Base-by-base conservation (phyloP, 768 basidiomycete genomes). In the Leucocoprinus birnbaumii region DNA sequence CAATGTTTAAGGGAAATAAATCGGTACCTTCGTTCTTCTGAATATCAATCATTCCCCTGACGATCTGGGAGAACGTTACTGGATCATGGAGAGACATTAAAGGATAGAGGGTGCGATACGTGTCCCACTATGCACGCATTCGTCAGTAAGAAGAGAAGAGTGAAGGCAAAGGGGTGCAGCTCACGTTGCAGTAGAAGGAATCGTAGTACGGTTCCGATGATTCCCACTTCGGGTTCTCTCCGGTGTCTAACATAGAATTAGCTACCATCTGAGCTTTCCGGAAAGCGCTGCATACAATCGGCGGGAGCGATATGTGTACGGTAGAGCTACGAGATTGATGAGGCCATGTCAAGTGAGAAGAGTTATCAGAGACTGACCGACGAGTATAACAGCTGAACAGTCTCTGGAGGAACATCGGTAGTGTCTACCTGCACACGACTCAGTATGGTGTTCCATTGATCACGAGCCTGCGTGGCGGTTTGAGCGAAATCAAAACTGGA, bases 171-270 rank as follows among this genome's bases (percentile, higher is more conserved):
- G 22, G 49, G 16, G 48, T 26, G 19, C 10, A 10, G 61, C 78
- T n/a, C 56, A 83, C 84, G 54, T 86, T 86, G 68, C 85, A 87
- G 58, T 87, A 86, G 48, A 85, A 74, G 0, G 84, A 84, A 64
- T 87, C 84, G 53, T 75, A 86, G 58, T 87, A 87, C 0, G 85
- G 84, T 59, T 85, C 84, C 0, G 74, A 74, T 0, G 84, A 86
- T 45, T 77, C 74, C 84, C 84, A 86, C 45, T 73, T 74, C 0
- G 83, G 80, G 55, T 85, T 85, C 65, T 86, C 85, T 22, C 80
- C 83, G 3, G 80, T 81, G 60, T 85, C 83, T 84, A 53, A 9
- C 14, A n/a, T 11, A 18, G 8, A 45, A 13, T 26, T 19, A n/a
- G 21, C 51, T 4, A 35, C 31, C 34, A 41, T 8, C 11, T 31